These are phyloP conservation scores for Mycena alexandri DNA, from an alignment of 768 basidiomycete genomes.

Conservation along the genomic window DNA sequence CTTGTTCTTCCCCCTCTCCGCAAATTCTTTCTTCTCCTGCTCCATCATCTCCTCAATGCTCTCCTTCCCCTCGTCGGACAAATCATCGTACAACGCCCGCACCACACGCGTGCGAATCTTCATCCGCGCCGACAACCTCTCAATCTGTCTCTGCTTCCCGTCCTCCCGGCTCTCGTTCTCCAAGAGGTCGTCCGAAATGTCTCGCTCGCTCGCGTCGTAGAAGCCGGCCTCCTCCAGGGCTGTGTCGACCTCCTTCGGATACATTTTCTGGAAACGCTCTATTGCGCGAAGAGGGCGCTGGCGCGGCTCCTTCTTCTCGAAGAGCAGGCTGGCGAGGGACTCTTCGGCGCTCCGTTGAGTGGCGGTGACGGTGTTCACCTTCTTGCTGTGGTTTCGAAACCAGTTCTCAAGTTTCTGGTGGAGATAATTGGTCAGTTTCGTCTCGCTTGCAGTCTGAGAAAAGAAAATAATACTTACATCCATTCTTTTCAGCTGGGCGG, in stretches of 20 bases:
- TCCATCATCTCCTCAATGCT: no score
- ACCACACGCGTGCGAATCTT: background rate
- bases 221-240: background rate
- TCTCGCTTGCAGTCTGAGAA: no score
- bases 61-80: no score
- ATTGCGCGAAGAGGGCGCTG: background rate
- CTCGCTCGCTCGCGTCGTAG: background rate
- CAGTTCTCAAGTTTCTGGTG: no score
- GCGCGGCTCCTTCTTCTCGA: background rate
- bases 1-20: no score
- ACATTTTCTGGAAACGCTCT: background rate
- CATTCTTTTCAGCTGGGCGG: no score
- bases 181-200: background rate
- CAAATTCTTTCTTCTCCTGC: no score
- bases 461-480: no score
- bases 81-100: background rate
- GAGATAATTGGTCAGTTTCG: no score
- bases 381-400: no score
- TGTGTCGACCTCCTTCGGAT: background rate
- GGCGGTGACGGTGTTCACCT: no score
- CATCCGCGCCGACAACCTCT: background rate
- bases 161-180: background rate
- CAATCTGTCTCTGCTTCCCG: background rate
- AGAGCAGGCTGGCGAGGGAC: background rate
- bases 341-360: no score